Base-by-base conservation (phyloP, 495 filamentous ascomycete species). In the Cenococcum geophilum region DNA sequence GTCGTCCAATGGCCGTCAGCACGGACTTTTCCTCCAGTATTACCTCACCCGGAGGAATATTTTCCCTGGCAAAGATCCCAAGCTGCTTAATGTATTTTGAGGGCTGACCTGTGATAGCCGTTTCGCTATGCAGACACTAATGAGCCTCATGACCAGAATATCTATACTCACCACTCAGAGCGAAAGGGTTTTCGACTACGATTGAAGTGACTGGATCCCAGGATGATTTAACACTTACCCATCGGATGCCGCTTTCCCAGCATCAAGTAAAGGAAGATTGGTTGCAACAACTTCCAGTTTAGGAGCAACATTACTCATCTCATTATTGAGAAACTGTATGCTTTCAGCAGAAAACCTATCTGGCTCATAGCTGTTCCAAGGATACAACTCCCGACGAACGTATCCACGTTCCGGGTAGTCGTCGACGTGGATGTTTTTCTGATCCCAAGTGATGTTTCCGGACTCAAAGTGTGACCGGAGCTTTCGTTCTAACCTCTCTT, bases 281-380 rank as follows among this genome's bases (percentile, higher is more conserved):
- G 48, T 37, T 50, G 53, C 57, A 23, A 58, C 60, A 6, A 66
- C 63, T 53, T 66, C 66, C n/a, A 69, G 60, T 35, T 65, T 63
- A 20, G 66, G 63, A 14, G 63, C 66, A 21, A 63, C 55, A 0
- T 12, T 37, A 0, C 37, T 50, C 57, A 69, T 58, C 27, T 63
- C 56, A 9, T 60, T 27, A 40, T 69, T 69, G 9, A 69, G 32
- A 21, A 83, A 74, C 0, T 74, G 65, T 18, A 97, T 73, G 2
- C 82, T 87, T 59, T 87, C 82, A 5, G 82, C 74, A 0, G 84
- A 82, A 65, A 89, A 88, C 51, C 93, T 83, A 71, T 97, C 84
- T 0, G 91, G 91, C 68, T 98, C 95, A 67, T 93, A 79, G 21
- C 77, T 68, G 71, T 97, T 97, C 93, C 93, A 98, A 14, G 91